Conservation (phyloP, 352 stramenopile species). For the Phytophthora aleatoria region DNA sequence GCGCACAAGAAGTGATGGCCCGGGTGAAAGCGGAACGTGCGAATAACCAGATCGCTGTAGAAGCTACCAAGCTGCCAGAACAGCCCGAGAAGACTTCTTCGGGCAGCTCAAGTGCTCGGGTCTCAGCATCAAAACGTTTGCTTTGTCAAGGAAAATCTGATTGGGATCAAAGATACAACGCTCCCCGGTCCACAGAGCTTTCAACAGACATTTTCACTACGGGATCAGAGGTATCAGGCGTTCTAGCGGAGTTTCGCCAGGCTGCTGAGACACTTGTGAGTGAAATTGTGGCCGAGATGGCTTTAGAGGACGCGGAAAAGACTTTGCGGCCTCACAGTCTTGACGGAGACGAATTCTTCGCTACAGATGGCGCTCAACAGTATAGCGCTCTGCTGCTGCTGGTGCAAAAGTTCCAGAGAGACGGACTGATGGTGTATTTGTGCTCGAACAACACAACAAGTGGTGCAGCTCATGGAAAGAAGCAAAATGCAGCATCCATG, state of each 20-base stretch:
- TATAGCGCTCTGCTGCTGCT: neutral
- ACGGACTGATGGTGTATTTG: constrained; percentile 45
- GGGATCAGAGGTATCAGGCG: constrained; percentile 30
- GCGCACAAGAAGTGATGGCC: constrained; percentile 31
- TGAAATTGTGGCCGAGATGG: constrained; percentile 46
- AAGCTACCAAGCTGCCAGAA: constrained; percentile 10
- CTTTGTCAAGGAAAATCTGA: constrained; percentile 13
- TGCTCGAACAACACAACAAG: constrained; percentile 14
- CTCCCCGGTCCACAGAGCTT: constrained; percentile 3
- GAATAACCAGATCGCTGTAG: constrained; percentile 26
- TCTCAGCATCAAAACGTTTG: constrained; percentile 22
- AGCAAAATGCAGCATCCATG: constrained; percentile 9
- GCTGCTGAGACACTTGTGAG: constrained; percentile 35
- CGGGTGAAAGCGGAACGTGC: constrained; percentile 21
- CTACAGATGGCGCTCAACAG: constrained; percentile 34
- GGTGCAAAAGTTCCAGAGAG: constrained; percentile 36
- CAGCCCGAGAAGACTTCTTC: constrained; percentile 6
- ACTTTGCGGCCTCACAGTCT: constrained; percentile 20
- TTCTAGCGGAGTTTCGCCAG: constrained; percentile 48
- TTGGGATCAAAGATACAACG: constrained; percentile 35
- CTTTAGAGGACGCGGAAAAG: constrained; percentile 29
- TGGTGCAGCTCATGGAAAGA: constrained; percentile 14
- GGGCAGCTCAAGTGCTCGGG: constrained; percentile 3
- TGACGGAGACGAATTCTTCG: constrained; percentile 43
- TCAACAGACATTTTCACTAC: constrained; percentile 15